Conservation (phyloP, 768 basidiomycete genomes). For the Gymnopilus junonius region DNA sequence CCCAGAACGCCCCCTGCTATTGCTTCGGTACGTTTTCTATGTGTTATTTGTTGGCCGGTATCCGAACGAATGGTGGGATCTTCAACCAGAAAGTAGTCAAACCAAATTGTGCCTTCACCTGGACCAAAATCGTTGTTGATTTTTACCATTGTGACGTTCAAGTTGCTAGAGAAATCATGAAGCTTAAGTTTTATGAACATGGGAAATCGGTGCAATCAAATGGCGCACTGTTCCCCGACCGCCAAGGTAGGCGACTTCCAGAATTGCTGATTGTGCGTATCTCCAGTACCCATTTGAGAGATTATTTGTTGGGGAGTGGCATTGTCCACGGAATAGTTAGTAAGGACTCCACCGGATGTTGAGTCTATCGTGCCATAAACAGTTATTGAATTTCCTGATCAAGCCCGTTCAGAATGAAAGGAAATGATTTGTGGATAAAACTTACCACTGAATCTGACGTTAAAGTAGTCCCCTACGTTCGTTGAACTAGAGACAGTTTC, state of each 20-base stretch:
- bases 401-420: neutral
- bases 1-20: conserved; percentile 37
- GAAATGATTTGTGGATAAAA: neutral
- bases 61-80: conserved; percentile 24
- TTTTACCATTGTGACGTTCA: conserved; percentile 39
- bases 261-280: conserved; percentile 37
- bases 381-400: conserved; percentile 36
- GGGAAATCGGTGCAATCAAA: neutral
- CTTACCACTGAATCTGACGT: conserved; percentile 38
- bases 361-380: conserved; percentile 40
- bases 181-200: neutral
- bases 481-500: conserved; percentile 39
- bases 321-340: conserved; percentile 39
- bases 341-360: conserved; percentile 38
- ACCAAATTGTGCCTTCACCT: conserved; percentile 46
- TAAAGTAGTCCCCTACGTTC: conserved; percentile 35
- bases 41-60: neutral
- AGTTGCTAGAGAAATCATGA: conserved; percentile 22
- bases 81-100: conserved; percentile 41
- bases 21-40: conserved; percentile 22
- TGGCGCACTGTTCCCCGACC: conserved; percentile 35
- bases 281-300: conserved; percentile 28
- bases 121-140: conserved; percentile 28
- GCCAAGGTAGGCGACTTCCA: conserved; percentile 35
- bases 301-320: conserved; percentile 27